These are phyloP conservation scores for Scalesia atractyloides DNA, from an alignment of 129 eudicot genomes.

Conservation along the genomic window DNA sequence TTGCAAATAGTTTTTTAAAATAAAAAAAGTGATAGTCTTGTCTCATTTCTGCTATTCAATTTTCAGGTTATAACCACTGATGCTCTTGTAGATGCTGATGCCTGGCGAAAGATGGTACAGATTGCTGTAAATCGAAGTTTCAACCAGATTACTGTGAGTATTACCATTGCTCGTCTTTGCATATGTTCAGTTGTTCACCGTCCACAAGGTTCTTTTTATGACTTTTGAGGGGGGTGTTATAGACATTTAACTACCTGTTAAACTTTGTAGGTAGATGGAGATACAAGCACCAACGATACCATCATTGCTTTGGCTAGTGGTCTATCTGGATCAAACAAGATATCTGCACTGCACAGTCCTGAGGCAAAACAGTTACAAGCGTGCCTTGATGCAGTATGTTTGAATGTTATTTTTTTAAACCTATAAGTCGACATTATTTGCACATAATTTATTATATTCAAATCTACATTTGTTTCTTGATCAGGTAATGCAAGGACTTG, in stretches of 20 bases:
- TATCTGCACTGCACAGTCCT: conserved; percentile 56
- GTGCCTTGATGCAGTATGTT: conserved; percentile 90
- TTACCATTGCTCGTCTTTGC: not conserved
- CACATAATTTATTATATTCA: not conserved
- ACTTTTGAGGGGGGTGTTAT: too few species aligned
- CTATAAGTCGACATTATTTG: not conserved
- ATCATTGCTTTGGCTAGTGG: conserved; percentile 98
- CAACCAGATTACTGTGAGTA: conserved; percentile 91
- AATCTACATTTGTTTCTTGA: not conserved
- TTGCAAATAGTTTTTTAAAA: not conserved
- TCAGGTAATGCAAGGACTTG: conserved; percentile 99
- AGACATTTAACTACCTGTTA: conserved; percentile 1
- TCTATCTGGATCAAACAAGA: conserved; percentile 69
- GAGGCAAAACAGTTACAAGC: conserved; percentile 76
- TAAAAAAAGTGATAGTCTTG: not conserved
- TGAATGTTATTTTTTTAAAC: conserved; percentile 5
- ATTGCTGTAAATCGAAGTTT: conserved; percentile 89
- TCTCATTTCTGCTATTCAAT: conserved; percentile 10
- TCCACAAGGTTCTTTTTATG: too few species aligned
- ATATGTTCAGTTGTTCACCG: too few species aligned
- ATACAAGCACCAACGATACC: conserved; percentile 94
- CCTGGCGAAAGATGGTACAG: conserved; percentile 93
- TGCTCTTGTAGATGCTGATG: conserved; percentile 71
- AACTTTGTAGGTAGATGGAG: conserved; percentile 85
- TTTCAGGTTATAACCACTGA: conserved; percentile 95